Evolutionary conservation across 257 asterid genomes (phyloP).

Genomic region (Knoxia roxburghii): DNA sequence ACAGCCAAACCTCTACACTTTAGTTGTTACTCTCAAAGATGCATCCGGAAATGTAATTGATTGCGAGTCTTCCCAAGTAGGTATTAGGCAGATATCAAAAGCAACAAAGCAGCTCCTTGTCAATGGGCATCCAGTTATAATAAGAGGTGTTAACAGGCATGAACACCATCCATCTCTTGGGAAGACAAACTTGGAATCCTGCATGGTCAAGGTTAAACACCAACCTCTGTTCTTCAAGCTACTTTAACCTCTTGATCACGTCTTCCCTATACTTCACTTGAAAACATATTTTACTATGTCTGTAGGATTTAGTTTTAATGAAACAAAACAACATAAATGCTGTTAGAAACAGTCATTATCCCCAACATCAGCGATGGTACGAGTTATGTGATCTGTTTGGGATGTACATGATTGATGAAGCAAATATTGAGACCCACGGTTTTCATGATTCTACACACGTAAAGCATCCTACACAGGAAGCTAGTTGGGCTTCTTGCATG

Average conservation of each 20-base stretch:
- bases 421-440: conserved; percentile 97
- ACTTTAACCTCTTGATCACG: not conserved
- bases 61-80: conserved; percentile 94
- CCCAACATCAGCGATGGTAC: conserved; percentile 94
- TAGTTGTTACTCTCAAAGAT: conserved; percentile 85
- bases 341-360: conserved; percentile 95
- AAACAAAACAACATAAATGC: conserved; percentile 92
- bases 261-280: conserved; percentile 5
- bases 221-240: conserved; percentile 6
- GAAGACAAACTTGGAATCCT: conserved; percentile 87
- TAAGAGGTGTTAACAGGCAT: conserved; percentile 96
- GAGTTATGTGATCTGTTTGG: conserved; percentile 97
- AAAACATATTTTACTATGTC: conserved; percentile 1
- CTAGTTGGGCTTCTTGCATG: conserved; percentile 86
- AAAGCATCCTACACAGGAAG: conserved; percentile 77
- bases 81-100: conserved; percentile 67
- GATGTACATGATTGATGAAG: conserved; percentile 98
- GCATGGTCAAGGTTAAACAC: conserved; percentile 83
- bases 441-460: conserved; percentile 59
- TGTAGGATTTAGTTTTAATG: conserved; percentile 88
- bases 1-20: conserved; percentile 93
- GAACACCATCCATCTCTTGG: conserved; percentile 98
- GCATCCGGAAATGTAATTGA: conserved; percentile 66
- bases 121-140: conserved; percentile 83
- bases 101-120: conserved; percentile 91